These are phyloP conservation scores for Botrytis tulipae DNA, from an alignment of 2,329 filamentous ascomycete species.

Conservation along the genomic window DNA sequence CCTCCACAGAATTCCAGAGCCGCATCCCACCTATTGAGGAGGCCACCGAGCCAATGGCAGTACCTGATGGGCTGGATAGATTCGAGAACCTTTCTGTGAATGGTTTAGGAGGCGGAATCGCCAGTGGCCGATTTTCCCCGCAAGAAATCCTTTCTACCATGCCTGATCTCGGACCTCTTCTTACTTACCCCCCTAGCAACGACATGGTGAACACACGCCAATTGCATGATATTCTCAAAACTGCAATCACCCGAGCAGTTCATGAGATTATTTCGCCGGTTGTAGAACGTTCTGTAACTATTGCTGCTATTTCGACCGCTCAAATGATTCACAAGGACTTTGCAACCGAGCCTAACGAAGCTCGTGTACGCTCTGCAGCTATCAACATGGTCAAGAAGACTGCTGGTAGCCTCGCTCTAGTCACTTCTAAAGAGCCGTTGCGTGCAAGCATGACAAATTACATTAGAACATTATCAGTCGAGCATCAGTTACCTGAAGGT, in stretches of 20 bases:
- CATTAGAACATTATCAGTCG: conserved; percentile 68
- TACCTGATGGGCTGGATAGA: conserved; percentile 69
- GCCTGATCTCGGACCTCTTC: conserved; percentile 76
- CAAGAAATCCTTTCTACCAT: conserved; percentile 75
- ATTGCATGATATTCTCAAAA: conserved; percentile 74
- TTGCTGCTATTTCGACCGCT: conserved; percentile 92
- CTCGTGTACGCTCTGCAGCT: conserved; percentile 79
- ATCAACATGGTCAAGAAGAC: conserved; percentile 94
- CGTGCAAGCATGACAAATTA: conserved; percentile 98
- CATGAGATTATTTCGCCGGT: conserved; percentile 97
- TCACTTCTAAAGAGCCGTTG: conserved; percentile 97
- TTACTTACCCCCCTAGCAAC: conserved; percentile 78
- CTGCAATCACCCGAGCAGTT: conserved; percentile 83
- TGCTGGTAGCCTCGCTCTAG: conserved; percentile 87
- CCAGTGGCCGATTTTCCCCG: conserved; percentile 71
- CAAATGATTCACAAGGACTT: conserved; percentile 98
- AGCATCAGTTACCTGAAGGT: conserved; percentile 82
- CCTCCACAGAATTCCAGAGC: conserved; percentile 81
- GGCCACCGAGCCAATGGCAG: conserved; percentile 48
- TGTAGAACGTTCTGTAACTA: conserved; percentile 95
- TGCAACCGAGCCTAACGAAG: conserved; percentile 86
- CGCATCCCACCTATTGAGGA: conserved; percentile 63
- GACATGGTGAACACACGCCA: conserved; percentile 71
- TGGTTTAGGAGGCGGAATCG: conserved; percentile 65
- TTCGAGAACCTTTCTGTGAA: conserved; percentile 83